A percentile compares a stretch with the other conserved stretches of the same genome.
Conservation (phyloP, 2,329 filamentous ascomycete genomes). For the Dissoconium aciculare region DNA sequence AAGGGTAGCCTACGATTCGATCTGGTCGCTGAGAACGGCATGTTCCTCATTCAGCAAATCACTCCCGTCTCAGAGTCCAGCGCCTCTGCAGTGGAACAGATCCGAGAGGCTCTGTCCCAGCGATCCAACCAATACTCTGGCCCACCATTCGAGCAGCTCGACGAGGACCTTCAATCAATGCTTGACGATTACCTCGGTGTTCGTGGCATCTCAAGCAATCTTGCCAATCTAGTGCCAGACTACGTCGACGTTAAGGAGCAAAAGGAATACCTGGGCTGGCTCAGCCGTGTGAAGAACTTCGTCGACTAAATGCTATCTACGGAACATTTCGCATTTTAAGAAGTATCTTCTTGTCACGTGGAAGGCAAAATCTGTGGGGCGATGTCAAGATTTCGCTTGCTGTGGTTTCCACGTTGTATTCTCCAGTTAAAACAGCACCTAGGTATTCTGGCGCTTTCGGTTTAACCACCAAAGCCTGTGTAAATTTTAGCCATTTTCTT, state of each 20-base stretch:
- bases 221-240: constrained; percentile 84
- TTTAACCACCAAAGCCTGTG: too few relatives aligned
- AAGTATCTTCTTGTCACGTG: too few relatives aligned
- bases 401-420: too few relatives aligned
- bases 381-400: too few relatives aligned
- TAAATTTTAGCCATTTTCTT: too few relatives aligned
- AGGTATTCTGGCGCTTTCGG: too few relatives aligned
- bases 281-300: constrained; percentile 72
- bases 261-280: constrained; percentile 85
- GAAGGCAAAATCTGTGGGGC: too few relatives aligned
- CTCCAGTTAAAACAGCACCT: too few relatives aligned
- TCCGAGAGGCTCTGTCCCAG: constrained; percentile 34
- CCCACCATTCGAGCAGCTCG: constrained; percentile 82
- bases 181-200: constrained; percentile 91
- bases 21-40: constrained; percentile 69
- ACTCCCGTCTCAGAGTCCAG: constrained; percentile 64
- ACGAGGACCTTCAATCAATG: constrained; percentile 86
- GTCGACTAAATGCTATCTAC: constrained; percentile 48
- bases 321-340: too few relatives aligned
- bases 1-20: constrained; percentile 79
- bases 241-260: constrained; percentile 99
- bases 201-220: constrained; percentile 71
- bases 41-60: constrained; percentile 78
- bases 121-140: constrained; percentile 70
- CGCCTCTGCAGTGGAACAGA: constrained; percentile 49